Base-by-base conservation (phyloP, 129 eudicot genomes). In the Logfia minima region DNA sequence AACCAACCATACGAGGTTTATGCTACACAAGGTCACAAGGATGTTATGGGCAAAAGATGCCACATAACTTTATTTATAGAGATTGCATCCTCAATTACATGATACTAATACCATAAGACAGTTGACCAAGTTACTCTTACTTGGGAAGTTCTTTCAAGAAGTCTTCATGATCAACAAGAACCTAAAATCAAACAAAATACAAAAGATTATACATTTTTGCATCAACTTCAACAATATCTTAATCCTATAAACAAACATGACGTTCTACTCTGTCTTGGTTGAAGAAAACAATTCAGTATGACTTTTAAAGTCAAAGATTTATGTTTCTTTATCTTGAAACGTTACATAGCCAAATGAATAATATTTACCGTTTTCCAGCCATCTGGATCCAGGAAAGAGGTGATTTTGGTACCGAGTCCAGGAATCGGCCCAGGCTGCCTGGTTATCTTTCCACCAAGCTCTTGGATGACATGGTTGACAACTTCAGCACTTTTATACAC, bases 331-430 rank as follows among this genome's bases (percentile, higher is more conserved):
- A 48, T 3, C 6, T 48, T 48, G 5, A 48, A 48, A 48, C 55
- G 6, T 48, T 11, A 48, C 5, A 48, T 48, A 48, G 6, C 55
- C 55, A 23, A 11, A 71, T 11, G 35, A 56, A 53, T 24, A 26
- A 37, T 26, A 83, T 88, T 84, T 86, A 94, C 98, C 51, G 98
- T 94, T 84, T 94, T 94, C 98, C 98, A 94, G 41, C 97, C 98
- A 84, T 91, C 98, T 22, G 98, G 98, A 80, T 94, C 98, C 8
- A 89, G 76, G 53, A 89, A 94, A 66, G 98, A 76, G 28, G 84
- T 70, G 80, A 94, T 89, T 83, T 94, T 94, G 14, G 98, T 91
- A 81, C 86, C 86, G 73, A 94, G 22, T 43, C 98, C 97, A 35
- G 98, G 92, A 79, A 94, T 34, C n/a, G 98, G 93, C 13, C 98